Evolutionary conservation across 1,139 yeast species (phyloP), one percentile per base, ranked within the genome.

Genomic region (Lodderomyces orthopsilosis): DNA sequence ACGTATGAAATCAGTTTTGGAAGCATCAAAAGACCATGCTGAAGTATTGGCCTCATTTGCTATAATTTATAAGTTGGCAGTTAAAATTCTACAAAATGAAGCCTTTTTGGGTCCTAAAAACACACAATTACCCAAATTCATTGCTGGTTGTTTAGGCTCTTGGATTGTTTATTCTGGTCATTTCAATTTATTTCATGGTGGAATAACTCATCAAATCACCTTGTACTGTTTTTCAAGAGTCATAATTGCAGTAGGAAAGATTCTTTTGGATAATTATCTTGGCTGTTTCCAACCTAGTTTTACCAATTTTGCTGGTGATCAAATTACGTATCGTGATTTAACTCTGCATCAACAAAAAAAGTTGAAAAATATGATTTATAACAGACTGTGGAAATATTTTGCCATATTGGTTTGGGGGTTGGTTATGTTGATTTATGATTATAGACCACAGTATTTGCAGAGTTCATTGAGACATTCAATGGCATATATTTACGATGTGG

Each of bases 351-450:
- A 64, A 54, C 67, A 62, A 53, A 62, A 51, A 56, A 71, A 62
- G 51, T 62, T 64, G 47, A 66, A 64, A 51, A 52, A 51, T 33
- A 54, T 53, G 37, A 58, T 75, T 22, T 70, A 75, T 52, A 66
- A 67, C 49, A 61, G 58, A 43, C 67, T 83, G 4, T 85, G 91
- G 91, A 72, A 79, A 39, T 61, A 76, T 43, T 79, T 83, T 58
- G 85, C 91, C 1, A 79, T 85, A n/a, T 49, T 81, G 6, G 72
- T 83, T 8, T 86, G 95, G 95, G 94, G 83, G 0, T 60, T 78
- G 41, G 88, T 85, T 40, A 85, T 86, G 93, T 72, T 77, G 54
- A 70, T 86, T 43, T 85, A 83, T 62, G 77, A 83, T 48, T 68
- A 69, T 48, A 84, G 85, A 50, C 85, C 86, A 6, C 74, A 74